phyloP scores from a whole-genome alignment of 2,329 filamentous ascomycete genomes.

The Aspergillus fischeri region DNA sequence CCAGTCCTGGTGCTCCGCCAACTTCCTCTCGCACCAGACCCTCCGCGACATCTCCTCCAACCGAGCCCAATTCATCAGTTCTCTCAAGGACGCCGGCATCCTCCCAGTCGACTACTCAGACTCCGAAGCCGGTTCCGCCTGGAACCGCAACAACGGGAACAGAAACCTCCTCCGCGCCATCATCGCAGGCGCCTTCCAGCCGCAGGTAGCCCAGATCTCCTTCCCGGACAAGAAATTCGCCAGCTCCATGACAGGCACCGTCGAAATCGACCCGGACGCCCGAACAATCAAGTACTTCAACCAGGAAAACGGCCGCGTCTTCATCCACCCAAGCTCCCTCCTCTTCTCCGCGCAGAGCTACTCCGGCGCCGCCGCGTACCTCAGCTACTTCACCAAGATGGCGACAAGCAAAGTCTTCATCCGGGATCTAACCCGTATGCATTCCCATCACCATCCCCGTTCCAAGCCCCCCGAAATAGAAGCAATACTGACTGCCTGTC shows the following conservation, averaged over 20 bases:
- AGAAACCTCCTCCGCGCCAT: slow-evolving; percentile 61
- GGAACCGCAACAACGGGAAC: slow-evolving; percentile 34
- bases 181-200: slow-evolving; percentile 69
- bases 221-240: slow-evolving; percentile 96
- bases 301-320: slow-evolving; percentile 79
- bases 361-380: slow-evolving; percentile 67
- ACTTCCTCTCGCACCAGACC: slow-evolving; percentile 79
- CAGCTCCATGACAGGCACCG: slow-evolving; percentile 77
- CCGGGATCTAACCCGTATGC: slow-evolving; percentile 78
- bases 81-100: slow-evolving; percentile 82
- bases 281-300: slow-evolving; percentile 90
- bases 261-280: slow-evolving; percentile 90
- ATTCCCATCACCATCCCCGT: neutral
- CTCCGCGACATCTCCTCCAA: slow-evolving; percentile 86
- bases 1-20: slow-evolving; percentile 73
- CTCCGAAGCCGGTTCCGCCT: slow-evolving; percentile 26
- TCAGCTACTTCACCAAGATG: slow-evolving; percentile 91
- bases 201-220: slow-evolving; percentile 86
- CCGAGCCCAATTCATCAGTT: slow-evolving; percentile 76
- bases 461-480: slow-evolving; percentile 1
- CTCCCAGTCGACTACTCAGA: slow-evolving; percentile 51
- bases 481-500: neutral
- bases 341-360: slow-evolving; percentile 81
- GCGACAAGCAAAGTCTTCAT: slow-evolving; percentile 89
- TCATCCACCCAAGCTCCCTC: slow-evolving; percentile 85